phyloP scores from a whole-genome alignment of 2,329 filamentous ascomycete species.

The Teratosphaeria zuluensis region DNA sequence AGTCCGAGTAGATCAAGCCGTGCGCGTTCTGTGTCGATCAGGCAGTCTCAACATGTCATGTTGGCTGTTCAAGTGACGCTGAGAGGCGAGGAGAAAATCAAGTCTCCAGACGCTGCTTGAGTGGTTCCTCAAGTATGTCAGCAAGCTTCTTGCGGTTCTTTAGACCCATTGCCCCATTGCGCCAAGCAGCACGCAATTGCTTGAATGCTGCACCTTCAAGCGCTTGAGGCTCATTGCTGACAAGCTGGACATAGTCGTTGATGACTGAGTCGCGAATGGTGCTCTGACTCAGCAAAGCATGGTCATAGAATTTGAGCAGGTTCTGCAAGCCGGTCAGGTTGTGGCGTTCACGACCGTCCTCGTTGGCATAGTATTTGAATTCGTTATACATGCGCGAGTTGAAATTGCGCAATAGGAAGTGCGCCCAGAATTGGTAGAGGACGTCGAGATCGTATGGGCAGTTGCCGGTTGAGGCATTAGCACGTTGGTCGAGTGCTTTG shows the following conservation, averaged over 20 bases:
- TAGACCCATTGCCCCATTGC: slow-evolving; percentile 44
- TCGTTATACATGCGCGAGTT: slow-evolving; percentile 67
- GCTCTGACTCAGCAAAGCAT: slow-evolving; percentile 43
- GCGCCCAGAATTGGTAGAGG: slow-evolving; percentile 66
- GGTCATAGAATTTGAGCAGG: slow-evolving; percentile 57
- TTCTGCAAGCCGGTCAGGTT: slow-evolving; percentile 50
- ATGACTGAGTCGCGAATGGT: slow-evolving; percentile 45
- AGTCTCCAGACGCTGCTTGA: slow-evolving; percentile 41
- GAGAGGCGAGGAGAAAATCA: not conserved
- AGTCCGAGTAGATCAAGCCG: not conserved
- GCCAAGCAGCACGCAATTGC: slow-evolving; percentile 44
- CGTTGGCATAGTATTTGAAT: slow-evolving; percentile 57
- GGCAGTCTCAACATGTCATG: not conserved
- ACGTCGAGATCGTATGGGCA: slow-evolving; percentile 52
- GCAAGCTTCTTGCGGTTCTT: slow-evolving; percentile 49
- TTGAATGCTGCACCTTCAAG: slow-evolving; percentile 38
- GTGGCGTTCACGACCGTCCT: slow-evolving; percentile 48
- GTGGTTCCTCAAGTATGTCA: slow-evolving; percentile 40
- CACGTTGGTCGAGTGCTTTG: slow-evolving; percentile 42
- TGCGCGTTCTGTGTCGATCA: too few species aligned
- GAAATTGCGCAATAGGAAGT: slow-evolving; percentile 64
- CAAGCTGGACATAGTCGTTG: slow-evolving; percentile 46
- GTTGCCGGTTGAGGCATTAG: slow-evolving; percentile 32
- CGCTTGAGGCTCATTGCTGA: slow-evolving; percentile 37
- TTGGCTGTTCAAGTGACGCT: not conserved